phyloP scores from a whole-genome alignment of 306 rosid species.

The Cicer bijugum region DNA sequence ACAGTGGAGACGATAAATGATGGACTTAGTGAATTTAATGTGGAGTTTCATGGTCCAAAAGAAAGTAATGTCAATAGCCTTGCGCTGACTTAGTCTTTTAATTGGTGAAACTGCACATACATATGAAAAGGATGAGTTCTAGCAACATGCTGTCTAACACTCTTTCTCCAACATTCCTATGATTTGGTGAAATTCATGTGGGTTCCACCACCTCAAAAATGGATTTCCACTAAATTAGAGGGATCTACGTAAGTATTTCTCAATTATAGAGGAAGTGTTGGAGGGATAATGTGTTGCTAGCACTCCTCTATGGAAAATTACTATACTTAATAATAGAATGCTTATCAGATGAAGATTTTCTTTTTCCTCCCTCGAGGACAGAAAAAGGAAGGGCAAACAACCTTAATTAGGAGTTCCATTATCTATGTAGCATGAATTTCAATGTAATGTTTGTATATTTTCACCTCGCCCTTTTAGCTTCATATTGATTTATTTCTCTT shows the following conservation, averaged over 20 bases:
- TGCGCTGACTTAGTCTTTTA: conserved; percentile 31
- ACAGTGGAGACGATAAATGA: conserved; percentile 94
- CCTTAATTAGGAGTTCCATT: conserved; percentile 3
- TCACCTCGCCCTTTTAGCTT: neutral
- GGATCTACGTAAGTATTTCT: neutral
- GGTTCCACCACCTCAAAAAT: neutral
- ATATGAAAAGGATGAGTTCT: neutral
- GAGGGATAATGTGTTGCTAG: neutral
- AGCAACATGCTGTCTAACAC: neutral
- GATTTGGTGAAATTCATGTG: neutral
- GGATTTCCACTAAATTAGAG: neutral
- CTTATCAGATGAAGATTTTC: conserved; percentile 5
- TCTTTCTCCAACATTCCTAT: neutral
- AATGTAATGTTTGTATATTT: conserved; percentile 30
- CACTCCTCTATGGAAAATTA: conserved; percentile 18
- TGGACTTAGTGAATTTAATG: conserved; percentile 91
- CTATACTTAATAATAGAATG: conserved; percentile 9
- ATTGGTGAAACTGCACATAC: conserved; percentile 33
- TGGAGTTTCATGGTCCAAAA: conserved; percentile 98
- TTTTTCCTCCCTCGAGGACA: conserved; percentile 1
- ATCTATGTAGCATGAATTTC: conserved; percentile 6
- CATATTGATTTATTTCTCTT: conserved; percentile 26
- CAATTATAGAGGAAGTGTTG: neutral
- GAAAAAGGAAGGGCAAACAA: neutral
- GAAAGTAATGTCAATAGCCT: conserved; percentile 67